Percentiles rank a stretch among this genome's conserved stretches.
These are phyloP conservation scores for Cyclotella kingstonii DNA, from an alignment of 108 stramenopile genomes.

Conservation along the genomic window DNA sequence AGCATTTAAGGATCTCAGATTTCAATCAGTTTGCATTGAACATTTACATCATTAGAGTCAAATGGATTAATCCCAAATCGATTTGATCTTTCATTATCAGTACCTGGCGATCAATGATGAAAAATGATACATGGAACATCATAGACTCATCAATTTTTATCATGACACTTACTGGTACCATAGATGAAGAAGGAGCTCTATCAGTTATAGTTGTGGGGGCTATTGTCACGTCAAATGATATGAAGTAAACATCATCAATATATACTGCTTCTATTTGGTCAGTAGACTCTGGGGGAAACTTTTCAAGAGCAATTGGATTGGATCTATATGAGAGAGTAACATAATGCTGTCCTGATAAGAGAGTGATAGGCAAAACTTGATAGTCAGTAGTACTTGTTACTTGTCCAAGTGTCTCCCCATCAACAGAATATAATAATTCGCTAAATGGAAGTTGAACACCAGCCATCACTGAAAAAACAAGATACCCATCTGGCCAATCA, in stretches of 20 bases:
- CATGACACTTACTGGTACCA: too few species aligned
- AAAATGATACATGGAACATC: too few species aligned
- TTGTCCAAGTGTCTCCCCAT: constrained; percentile 17
- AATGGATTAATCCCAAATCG: too few species aligned
- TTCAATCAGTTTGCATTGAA: too few species aligned
- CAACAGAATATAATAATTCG: constrained; percentile 23
- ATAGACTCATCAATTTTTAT: too few species aligned
- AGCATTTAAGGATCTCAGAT: too few species aligned
- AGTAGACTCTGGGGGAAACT: constrained; percentile 15
- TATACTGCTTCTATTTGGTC: constrained; percentile 16
- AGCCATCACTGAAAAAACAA: constrained; percentile 17
- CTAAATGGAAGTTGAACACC: constrained; percentile 19
- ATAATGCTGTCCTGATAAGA: constrained; percentile 19
- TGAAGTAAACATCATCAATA: constrained; percentile 27
- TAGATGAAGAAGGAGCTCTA: too few species aligned
- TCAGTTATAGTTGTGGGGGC: too few species aligned
- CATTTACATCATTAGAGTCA: too few species aligned
- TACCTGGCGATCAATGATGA: too few species aligned
- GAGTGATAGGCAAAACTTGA: constrained; percentile 3
- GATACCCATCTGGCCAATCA: constrained; percentile 12
- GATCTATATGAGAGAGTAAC: constrained; percentile 20
- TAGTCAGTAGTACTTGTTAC: neutral
- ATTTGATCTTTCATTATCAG: too few species aligned
- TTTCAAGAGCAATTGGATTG: constrained; percentile 5
- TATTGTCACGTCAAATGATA: constrained; percentile 3